These are phyloP conservation scores for Brettanomyces naardenensis DNA, from an alignment of 805 yeast species.

Conservation along the genomic window DNA sequence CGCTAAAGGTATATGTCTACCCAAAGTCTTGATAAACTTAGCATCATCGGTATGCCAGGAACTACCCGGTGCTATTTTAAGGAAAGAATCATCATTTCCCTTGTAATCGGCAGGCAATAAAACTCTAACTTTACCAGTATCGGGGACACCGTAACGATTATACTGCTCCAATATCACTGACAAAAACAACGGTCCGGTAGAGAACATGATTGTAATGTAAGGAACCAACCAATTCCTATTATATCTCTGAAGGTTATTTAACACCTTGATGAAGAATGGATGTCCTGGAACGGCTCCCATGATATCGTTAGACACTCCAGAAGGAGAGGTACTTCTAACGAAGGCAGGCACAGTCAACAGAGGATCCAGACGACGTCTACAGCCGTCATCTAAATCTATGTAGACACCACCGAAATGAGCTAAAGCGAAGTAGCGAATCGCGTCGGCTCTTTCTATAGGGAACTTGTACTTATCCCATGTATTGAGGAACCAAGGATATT, in stretches of 20 bases:
- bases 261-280: constrained; percentile 70
- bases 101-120: constrained; percentile 70
- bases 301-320: constrained; percentile 88
- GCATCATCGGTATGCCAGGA: constrained; percentile 94
- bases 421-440: constrained; percentile 78
- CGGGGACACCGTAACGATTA: constrained; percentile 71
- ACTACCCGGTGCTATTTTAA: constrained; percentile 72
- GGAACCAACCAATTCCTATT: constrained; percentile 79
- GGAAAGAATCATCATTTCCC: constrained; percentile 51
- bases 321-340: constrained; percentile 80
- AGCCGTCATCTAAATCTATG: constrained; percentile 86
- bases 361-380: constrained; percentile 73
- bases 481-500: constrained; percentile 79
- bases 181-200: constrained; percentile 86
- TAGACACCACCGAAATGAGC: constrained; percentile 84
- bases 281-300: constrained; percentile 86
- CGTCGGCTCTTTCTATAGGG: constrained; percentile 87
- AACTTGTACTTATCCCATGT: constrained; percentile 73
- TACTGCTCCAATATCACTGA: constrained; percentile 85
- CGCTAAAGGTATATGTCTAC: constrained; percentile 65
- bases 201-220: constrained; percentile 84
- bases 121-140: constrained; percentile 57
- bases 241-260: constrained; percentile 54
- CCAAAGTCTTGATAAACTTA: constrained; percentile 61
- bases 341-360: constrained; percentile 76